phyloP scores from a whole-genome alignment of 352 stramenopile species.

The Globisporangium parvum region DNA sequence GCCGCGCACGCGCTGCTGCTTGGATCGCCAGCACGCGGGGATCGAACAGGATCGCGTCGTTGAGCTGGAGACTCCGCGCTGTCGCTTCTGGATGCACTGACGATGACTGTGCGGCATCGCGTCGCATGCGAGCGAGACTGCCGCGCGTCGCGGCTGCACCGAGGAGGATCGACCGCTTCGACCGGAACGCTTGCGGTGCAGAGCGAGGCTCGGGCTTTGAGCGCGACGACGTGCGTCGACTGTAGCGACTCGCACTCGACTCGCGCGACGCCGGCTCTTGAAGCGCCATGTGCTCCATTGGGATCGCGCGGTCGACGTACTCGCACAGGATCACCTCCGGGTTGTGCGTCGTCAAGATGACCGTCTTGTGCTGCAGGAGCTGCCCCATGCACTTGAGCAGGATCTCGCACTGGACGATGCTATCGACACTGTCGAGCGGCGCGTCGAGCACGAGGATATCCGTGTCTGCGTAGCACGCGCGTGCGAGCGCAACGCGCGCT shows the following conservation, averaged over 20 bases:
- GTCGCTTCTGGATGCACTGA: not conserved
- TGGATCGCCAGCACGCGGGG: constrained; percentile 23
- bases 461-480: constrained; percentile 46
- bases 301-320: constrained; percentile 34
- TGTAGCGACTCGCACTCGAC: constrained; percentile 8
- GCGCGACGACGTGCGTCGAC: constrained; percentile 14
- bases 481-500: constrained; percentile 45
- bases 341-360: constrained; percentile 52
- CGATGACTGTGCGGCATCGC: not conserved
- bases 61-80: constrained; percentile 8
- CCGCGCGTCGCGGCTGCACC: constrained; percentile 5
- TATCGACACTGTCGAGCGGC: constrained; percentile 48
- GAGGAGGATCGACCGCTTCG: constrained; percentile 9
- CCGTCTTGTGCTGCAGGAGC: constrained; percentile 43
- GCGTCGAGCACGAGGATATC: constrained; percentile 50
- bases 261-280: constrained; percentile 10
- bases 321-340: constrained; percentile 37
- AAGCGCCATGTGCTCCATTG: constrained; percentile 26
- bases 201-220: constrained; percentile 2
- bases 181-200: constrained; percentile 1
- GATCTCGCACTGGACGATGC: constrained; percentile 52
- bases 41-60: constrained; percentile 13
- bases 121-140: not conserved
- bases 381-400: constrained; percentile 50
- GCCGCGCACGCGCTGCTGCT: not conserved